These are phyloP conservation scores for Anthracocystis setariae DNA, from an alignment of 1,284 basidiomycete genomes.

Conservation along the genomic window DNA sequence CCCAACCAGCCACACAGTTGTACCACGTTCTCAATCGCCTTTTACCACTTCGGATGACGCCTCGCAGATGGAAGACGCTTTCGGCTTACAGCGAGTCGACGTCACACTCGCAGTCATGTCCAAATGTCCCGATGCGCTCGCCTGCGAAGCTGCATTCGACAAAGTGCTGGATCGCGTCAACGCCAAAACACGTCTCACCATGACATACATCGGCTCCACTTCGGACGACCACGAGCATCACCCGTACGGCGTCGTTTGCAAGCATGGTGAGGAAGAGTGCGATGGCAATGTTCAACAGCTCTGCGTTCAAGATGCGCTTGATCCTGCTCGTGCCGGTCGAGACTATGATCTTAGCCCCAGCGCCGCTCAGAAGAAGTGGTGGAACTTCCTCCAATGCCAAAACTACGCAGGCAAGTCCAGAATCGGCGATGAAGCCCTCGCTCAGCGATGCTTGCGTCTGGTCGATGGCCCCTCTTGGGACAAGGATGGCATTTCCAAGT, in stretches of 20 bases:
- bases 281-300: slow-evolving; percentile 59
- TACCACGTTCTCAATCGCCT: slow-evolving; percentile 22
- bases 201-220: slow-evolving; percentile 46
- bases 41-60: slow-evolving; percentile 13
- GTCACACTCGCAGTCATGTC: slow-evolving; percentile 56
- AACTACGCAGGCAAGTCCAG: slow-evolving; percentile 45
- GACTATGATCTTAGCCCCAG: slow-evolving; percentile 55
- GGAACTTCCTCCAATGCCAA: slow-evolving; percentile 56
- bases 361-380: slow-evolving; percentile 53
- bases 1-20: slow-evolving; percentile 10
- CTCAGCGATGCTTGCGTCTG: slow-evolving; percentile 42
- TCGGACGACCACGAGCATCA: slow-evolving; percentile 18
- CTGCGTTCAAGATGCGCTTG: slow-evolving; percentile 52
- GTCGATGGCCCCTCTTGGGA: slow-evolving; percentile 50
- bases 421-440: slow-evolving; percentile 51
- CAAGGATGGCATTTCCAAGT: slow-evolving; percentile 51
- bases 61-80: slow-evolving; percentile 7
- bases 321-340: slow-evolving; percentile 46
- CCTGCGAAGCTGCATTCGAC: slow-evolving; percentile 51
- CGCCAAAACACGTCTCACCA: slow-evolving; percentile 42
- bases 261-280: slow-evolving; percentile 55
- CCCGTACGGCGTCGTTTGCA: slow-evolving; percentile 44
- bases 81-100: slow-evolving; percentile 37
- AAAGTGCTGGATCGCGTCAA: slow-evolving; percentile 54
- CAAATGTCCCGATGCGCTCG: slow-evolving; percentile 53